A percentile compares a stretch with the other conserved stretches of the same genome.
Conservation (phyloP, 805 yeast genomes). For the Pichia phayaonensis region DNA sequence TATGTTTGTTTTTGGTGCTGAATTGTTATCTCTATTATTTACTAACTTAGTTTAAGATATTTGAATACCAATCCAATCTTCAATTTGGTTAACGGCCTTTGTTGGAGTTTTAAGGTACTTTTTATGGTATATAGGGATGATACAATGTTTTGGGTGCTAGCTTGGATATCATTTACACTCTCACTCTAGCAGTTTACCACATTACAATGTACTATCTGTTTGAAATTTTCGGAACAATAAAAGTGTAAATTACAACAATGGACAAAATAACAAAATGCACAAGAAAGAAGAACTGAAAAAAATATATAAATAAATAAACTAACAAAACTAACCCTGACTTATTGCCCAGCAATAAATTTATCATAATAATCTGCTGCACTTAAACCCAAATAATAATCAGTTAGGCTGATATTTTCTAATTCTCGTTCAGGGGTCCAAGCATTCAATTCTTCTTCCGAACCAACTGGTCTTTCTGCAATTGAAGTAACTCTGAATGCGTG, state of each 20-base stretch:
- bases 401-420: slow-evolving; percentile 11
- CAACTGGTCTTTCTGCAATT: slow-evolving; percentile 60
- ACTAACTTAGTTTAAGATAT: slow-evolving; percentile 60
- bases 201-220: too few relatives aligned
- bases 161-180: slow-evolving; percentile 41
- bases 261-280: background rate
- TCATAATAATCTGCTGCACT: slow-evolving; percentile 18
- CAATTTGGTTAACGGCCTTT: slow-evolving; percentile 22
- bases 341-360: background rate
- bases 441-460: slow-evolving; percentile 25
- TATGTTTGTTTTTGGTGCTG: slow-evolving; percentile 48
- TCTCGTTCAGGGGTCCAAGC: slow-evolving; percentile 28
- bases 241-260: too few relatives aligned
- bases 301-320: too few relatives aligned
- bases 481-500: slow-evolving; percentile 72
- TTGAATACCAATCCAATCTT: slow-evolving; percentile 54
- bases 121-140: slow-evolving; percentile 23
- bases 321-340: background rate
- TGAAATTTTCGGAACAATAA: too few relatives aligned
- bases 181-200: slow-evolving; percentile 51
- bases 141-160: slow-evolving; percentile 18
- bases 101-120: slow-evolving; percentile 21
- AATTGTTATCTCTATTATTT: slow-evolving; percentile 58
- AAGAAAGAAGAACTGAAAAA: too few relatives aligned
- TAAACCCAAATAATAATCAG: slow-evolving; percentile 14